Percentiles rank a stretch among this genome's conserved stretches.
Conservation (phyloP, 108 stramenopile genomes). For the Cyclostephanos invisitatus region DNA sequence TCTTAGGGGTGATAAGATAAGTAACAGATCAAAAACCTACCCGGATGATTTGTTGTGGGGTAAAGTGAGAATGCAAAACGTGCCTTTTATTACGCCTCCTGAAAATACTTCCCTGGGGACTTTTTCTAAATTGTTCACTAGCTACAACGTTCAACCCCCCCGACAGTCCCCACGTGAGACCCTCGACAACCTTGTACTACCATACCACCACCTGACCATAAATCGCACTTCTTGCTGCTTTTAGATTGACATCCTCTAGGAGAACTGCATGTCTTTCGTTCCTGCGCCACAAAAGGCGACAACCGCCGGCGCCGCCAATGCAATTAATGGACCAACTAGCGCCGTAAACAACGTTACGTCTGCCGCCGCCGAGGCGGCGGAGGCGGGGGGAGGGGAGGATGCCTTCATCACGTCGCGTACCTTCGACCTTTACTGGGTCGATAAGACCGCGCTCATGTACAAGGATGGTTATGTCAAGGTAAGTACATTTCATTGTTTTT, state of each 20-base stretch:
- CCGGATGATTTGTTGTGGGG: too few relatives aligned
- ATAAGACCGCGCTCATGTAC: constrained; percentile 84
- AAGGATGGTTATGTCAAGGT: constrained; percentile 87
- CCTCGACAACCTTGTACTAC: neutral
- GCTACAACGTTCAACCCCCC: neutral
- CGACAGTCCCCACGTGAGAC: too few relatives aligned
- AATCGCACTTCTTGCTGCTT: constrained; percentile 1
- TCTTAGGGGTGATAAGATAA: too few relatives aligned
- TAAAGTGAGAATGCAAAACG: too few relatives aligned
- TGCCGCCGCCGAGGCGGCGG: constrained; percentile 53
- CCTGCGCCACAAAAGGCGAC: constrained; percentile 85
- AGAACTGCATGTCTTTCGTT: constrained; percentile 90
- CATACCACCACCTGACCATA: neutral
- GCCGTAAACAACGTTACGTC: constrained; percentile 35
- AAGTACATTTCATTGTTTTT: constrained; percentile 24
- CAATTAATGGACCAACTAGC: constrained; percentile 39
- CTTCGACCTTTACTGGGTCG: constrained; percentile 89
- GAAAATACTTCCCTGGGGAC: too few relatives aligned
- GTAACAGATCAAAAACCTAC: too few relatives aligned
- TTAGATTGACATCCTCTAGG: constrained; percentile 3
- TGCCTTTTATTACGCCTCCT: too few relatives aligned
- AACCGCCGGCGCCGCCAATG: constrained; percentile 60
- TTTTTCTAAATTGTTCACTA: too few relatives aligned
- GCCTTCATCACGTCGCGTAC: constrained; percentile 87
- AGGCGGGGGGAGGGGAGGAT: constrained; percentile 52